Conservation (phyloP, 2,329 filamentous ascomycete species). For the Penicillium brevicompactum region DNA sequence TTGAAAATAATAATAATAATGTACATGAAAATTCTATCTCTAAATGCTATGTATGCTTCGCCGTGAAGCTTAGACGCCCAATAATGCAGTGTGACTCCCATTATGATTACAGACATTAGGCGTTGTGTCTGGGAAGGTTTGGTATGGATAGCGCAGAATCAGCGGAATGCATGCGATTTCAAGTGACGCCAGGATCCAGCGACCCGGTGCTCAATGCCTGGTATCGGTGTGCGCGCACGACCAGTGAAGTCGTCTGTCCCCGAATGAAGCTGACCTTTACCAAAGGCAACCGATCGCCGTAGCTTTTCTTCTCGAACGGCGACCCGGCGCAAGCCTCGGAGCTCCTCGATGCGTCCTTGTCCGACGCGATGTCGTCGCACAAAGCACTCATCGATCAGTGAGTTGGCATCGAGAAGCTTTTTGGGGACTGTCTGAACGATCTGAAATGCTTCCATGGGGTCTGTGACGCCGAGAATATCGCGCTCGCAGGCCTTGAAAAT, state of each 20-base stretch:
- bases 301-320: conserved; percentile 45
- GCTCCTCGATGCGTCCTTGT: conserved; percentile 77
- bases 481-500: conserved; percentile 87
- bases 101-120: conserved; percentile 24
- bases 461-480: conserved; percentile 75
- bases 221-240: conserved; percentile 29
- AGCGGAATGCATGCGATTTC: conserved; percentile 37
- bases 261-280: conserved; percentile 35
- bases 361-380: conserved; percentile 77
- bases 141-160: conserved; percentile 3
- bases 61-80: conserved; percentile 15
- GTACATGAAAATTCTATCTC: not conserved
- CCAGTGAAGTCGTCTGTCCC: conserved; percentile 37
- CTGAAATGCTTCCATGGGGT: conserved; percentile 95
- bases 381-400: conserved; percentile 80
- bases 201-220: conserved; percentile 35
- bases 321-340: conserved; percentile 68
- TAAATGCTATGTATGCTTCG: conserved; percentile 8
- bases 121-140: not conserved
- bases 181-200: conserved; percentile 39
- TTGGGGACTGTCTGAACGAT: conserved; percentile 87
- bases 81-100: conserved; percentile 16
- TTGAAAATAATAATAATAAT: not conserved
- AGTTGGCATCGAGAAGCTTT: conserved; percentile 77
- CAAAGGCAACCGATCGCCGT: conserved; percentile 39